Percentiles rank a stretch among this genome's conserved stretches.
phyloP scores from a whole-genome alignment of 2,329 filamentous ascomycete genomes.

The Monilinia vaccinii-corymbosi region DNA sequence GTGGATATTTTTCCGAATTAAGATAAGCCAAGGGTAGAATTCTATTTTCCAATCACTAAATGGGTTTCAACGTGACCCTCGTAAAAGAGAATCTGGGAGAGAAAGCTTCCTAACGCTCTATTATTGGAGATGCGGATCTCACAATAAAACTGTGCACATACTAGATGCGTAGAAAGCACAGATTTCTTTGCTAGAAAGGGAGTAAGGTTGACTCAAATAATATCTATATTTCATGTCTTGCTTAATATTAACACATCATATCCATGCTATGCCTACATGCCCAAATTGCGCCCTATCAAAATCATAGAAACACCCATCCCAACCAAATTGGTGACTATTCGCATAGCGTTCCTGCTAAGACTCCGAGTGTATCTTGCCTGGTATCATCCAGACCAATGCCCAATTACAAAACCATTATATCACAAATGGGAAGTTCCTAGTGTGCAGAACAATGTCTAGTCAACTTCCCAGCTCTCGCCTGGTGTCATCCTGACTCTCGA shows the following conservation, averaged over 20 bases:
- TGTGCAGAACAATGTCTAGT: conserved; percentile 11
- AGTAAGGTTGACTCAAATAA: neutral
- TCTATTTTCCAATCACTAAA: too few relatives aligned
- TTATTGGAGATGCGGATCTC: too few relatives aligned
- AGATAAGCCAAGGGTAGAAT: too few relatives aligned
- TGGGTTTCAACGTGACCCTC: too few relatives aligned
- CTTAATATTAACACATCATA: neutral
- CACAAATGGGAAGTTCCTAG: neutral
- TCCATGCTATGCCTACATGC: neutral
- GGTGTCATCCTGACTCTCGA: neutral
- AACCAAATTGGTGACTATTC: neutral
- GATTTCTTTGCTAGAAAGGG: neutral
- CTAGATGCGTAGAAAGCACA: neutral
- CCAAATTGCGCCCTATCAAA: neutral
- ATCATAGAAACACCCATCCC: neutral
- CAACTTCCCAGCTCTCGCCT: conserved; percentile 20
- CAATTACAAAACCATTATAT: neutral
- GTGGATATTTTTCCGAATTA: too few relatives aligned
- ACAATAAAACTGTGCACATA: neutral
- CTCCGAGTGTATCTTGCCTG: neutral
- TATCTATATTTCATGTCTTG: neutral
- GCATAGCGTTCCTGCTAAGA: neutral
- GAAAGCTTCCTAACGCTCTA: too few relatives aligned
- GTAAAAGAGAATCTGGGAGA: too few relatives aligned
- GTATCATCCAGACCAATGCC: neutral